A percentile compares a stretch with the other conserved stretches of the same genome.
Evolutionary conservation across 2,329 filamentous ascomycete genomes (phyloP).

Genomic region (Neofusicoccum umdonicola): DNA sequence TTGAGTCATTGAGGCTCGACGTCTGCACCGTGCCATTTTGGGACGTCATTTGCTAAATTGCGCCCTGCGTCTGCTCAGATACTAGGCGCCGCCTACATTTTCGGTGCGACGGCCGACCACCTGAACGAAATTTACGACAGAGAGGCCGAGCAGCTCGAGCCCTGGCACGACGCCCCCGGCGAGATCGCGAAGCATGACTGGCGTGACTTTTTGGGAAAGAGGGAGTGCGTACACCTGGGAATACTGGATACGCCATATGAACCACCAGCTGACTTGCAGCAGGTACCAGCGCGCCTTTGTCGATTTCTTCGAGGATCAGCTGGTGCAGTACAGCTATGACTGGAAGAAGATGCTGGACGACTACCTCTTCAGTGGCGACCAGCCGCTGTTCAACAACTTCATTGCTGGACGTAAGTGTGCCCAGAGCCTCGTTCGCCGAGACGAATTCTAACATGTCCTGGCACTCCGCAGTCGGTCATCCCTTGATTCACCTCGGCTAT

Average conservation of each 20-base stretch:
- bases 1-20: neutral
- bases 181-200: constrained; percentile 84
- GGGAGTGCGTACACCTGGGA: constrained; percentile 48
- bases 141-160: constrained; percentile 68
- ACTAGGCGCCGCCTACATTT: constrained; percentile 78
- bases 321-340: constrained; percentile 74
- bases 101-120: constrained; percentile 72
- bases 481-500: constrained; percentile 93
- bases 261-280: constrained; percentile 14
- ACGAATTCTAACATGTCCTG: neutral
- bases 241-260: neutral
- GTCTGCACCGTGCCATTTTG: constrained; percentile 10
- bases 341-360: constrained; percentile 76
- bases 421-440: neutral
- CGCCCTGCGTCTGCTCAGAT: constrained; percentile 45
- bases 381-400: constrained; percentile 78
- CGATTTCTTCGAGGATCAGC: constrained; percentile 92
- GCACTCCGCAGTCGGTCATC: constrained; percentile 67
- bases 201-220: constrained; percentile 77
- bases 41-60: constrained; percentile 10
- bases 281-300: constrained; percentile 86
- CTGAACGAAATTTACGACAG: constrained; percentile 78
- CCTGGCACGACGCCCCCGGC: constrained; percentile 79
- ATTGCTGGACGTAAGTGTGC: constrained; percentile 68
- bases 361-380: constrained; percentile 70